Evolutionary conservation across 331 rosid species (phyloP), one percentile per base, ranked within the genome.

Genomic region (Prunus yedoensis): DNA sequence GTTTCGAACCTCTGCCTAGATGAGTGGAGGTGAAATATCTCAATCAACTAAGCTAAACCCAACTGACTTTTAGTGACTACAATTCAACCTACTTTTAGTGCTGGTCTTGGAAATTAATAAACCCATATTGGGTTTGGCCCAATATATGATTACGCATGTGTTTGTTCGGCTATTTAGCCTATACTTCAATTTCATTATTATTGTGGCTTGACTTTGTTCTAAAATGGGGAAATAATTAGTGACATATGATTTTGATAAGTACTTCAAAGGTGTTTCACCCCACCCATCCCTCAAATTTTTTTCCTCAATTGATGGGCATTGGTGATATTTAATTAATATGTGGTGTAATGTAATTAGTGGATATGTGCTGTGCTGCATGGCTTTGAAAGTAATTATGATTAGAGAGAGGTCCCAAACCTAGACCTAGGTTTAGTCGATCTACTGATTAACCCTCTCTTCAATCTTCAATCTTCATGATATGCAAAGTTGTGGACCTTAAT

Each of bases 391-490:
- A 41, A 43, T 77, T 1, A 77, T 49, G 74, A 77, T 13, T 28
- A 57, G 18, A 49, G 56, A 45, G 41, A 51, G 25, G 62, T 49
- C 62, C 52, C 79, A 47, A 67, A 50, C 66, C 74, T 50, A 66
- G 70, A 35, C 75, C 54, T 45, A 67, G 66, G 69, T 30, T 38
- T 38, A 38, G 43, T 38, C 9, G 43, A 38, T 38, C 43, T 38
- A 6, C 28, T 66, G 74, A 66, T 77, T 81, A 15, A 54, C 17
- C 75, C 41, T 67, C 73, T 78, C 21, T 69, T 65, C 45, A 76
- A 14, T 80, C 21, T 69, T 65, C 45, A 75, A 14, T 14, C 16
- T 70, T 65, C 21, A 10, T 63, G 68, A 62, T n/a, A 32, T 30
- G 21, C 12, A 16, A 16, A 14, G 68, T 45, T 63, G 17, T 38